Percentiles rank a stretch among this genome's conserved stretches.
Evolutionary conservation across 2,329 filamentous ascomycete species (phyloP).

Genomic region (Cytospora chrysosperma): DNA sequence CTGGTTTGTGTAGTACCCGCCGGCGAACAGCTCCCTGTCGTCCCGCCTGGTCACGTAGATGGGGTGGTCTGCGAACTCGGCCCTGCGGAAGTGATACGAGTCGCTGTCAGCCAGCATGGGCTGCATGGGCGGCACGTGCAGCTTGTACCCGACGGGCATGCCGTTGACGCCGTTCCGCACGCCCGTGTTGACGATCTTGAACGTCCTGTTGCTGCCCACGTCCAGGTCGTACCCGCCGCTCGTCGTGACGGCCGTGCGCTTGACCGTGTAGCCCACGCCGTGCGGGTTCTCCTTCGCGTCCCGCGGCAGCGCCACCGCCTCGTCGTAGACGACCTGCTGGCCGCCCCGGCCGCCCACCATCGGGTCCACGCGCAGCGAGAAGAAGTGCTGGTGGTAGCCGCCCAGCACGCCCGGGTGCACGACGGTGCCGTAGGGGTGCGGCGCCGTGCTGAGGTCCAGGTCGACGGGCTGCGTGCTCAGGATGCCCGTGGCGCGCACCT

Average conservation of each 20-base stretch:
- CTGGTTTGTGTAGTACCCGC: slow-evolving; percentile 41
- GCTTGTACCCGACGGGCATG: slow-evolving; percentile 55
- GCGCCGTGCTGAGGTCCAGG: slow-evolving; percentile 52
- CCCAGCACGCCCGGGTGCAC: slow-evolving; percentile 63
- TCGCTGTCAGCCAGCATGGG: slow-evolving; percentile 51
- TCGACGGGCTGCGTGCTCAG: slow-evolving; percentile 53
- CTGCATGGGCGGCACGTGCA: slow-evolving; percentile 56
- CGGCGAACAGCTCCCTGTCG: slow-evolving; percentile 39
- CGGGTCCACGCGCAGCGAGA: slow-evolving; percentile 65
- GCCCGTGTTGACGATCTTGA: slow-evolving; percentile 57
- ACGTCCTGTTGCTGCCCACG: slow-evolving; percentile 48
- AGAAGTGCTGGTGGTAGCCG: slow-evolving; percentile 74
- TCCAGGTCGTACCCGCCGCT: slow-evolving; percentile 49
- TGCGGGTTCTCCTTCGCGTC: slow-evolving; percentile 44
- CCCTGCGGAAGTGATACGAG: slow-evolving; percentile 35
- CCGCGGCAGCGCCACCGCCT: slow-evolving; percentile 54
- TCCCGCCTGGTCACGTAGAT: slow-evolving; percentile 38
- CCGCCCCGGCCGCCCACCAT: slow-evolving; percentile 58
- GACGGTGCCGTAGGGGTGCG: slow-evolving; percentile 55
- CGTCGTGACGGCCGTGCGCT: slow-evolving; percentile 45
- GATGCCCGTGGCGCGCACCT: slow-evolving; percentile 43
- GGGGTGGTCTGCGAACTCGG: slow-evolving; percentile 38
- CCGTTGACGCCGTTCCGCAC: slow-evolving; percentile 54
- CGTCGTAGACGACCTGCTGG: slow-evolving; percentile 55
- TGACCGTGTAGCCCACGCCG: slow-evolving; percentile 48